A percentile compares a stretch with the other conserved stretches of the same genome.
Conservation (phyloP, 2,329 filamentous ascomycete species). For the Xylariaceae sp. region DNA sequence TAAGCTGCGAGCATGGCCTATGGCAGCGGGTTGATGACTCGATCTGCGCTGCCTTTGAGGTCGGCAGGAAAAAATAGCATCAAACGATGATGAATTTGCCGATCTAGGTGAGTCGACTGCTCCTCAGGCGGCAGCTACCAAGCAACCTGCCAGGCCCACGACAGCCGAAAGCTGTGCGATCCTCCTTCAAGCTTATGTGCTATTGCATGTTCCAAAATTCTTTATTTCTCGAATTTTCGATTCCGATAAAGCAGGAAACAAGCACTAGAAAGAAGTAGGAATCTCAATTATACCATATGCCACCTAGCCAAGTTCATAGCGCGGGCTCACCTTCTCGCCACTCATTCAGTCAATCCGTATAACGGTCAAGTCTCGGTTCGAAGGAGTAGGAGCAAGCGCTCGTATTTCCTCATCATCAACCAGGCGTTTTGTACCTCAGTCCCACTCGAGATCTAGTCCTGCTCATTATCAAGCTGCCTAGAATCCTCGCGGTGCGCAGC, state of each 20-base stretch:
- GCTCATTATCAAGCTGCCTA: not conserved
- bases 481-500: not conserved
- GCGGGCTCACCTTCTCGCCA: not conserved
- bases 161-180: not conserved
- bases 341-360: not conserved
- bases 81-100: not conserved
- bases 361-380: not conserved
- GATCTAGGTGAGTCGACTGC: not conserved
- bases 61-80: constrained; percentile 3
- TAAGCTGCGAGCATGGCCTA: not conserved
- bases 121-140: not conserved
- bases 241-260: not conserved
- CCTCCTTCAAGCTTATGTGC: not conserved
- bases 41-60: not conserved
- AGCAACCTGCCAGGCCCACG: not conserved
- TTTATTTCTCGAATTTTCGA: not conserved
- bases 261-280: not conserved
- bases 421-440: not conserved
- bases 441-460: not conserved
- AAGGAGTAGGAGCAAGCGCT: not conserved
- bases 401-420: not conserved
- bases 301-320: not conserved
- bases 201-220: not conserved
- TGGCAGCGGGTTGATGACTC: not conserved
- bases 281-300: not conserved